Conservation (phyloP, 257 asterid species). For the Solanum dulcamara region DNA sequence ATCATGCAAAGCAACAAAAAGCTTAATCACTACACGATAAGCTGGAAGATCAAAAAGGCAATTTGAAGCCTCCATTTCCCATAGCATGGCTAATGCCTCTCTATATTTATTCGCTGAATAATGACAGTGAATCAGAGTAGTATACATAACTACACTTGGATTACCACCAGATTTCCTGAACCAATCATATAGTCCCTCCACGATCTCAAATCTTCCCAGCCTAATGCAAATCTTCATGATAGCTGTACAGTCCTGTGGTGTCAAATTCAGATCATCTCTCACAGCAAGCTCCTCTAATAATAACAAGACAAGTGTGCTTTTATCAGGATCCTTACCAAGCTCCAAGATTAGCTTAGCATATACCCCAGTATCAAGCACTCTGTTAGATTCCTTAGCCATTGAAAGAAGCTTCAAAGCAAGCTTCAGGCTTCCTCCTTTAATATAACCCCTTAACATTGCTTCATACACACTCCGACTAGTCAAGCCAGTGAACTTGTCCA, state of each 20-base stretch:
- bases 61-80: slow-evolving; percentile 80
- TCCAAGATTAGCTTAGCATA: slow-evolving; percentile 59
- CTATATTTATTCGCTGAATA: slow-evolving; percentile 39
- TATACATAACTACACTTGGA: slow-evolving; percentile 71
- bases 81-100: slow-evolving; percentile 60
- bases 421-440: slow-evolving; percentile 53
- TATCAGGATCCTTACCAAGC: slow-evolving; percentile 62
- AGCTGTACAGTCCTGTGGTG: slow-evolving; percentile 60
- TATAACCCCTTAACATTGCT: slow-evolving; percentile 58
- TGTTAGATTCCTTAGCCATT: slow-evolving; percentile 36
- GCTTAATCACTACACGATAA: slow-evolving; percentile 66
- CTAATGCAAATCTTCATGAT: slow-evolving; percentile 57
- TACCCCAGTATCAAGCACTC: slow-evolving; percentile 38
- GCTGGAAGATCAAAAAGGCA: slow-evolving; percentile 73
- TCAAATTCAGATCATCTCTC: slow-evolving; percentile 55
- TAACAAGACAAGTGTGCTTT: slow-evolving; percentile 19
- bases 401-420: slow-evolving; percentile 57
- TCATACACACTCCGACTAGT: slow-evolving; percentile 57
- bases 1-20: slow-evolving; percentile 62
- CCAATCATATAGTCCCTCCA: slow-evolving; percentile 67
- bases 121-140: slow-evolving; percentile 58
- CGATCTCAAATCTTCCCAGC: slow-evolving; percentile 50
- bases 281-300: slow-evolving; percentile 70
- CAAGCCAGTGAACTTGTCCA: slow-evolving; percentile 39
- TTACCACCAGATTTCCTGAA: slow-evolving; percentile 34